Evolutionary conservation across 257 asterid genomes (phyloP).

Genomic region (Ilex asprella): DNA sequence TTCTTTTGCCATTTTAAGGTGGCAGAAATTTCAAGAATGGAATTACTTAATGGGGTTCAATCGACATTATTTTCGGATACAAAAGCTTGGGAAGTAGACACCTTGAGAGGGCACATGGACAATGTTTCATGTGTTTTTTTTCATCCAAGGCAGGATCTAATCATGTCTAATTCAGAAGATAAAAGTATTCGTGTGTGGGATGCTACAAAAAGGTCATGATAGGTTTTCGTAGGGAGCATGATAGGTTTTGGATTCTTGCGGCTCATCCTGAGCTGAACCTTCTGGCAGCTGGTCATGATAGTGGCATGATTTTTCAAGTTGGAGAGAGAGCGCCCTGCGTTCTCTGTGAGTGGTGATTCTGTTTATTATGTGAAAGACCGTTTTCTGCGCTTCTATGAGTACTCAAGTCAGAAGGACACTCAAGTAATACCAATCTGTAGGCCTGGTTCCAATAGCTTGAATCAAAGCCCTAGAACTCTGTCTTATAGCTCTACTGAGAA

Average conservation of each 20-base stretch:
- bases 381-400: slow-evolving; percentile 75
- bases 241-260: slow-evolving; percentile 94
- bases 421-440: slow-evolving; percentile 89
- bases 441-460: slow-evolving; percentile 79
- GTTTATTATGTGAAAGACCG: slow-evolving; percentile 81
- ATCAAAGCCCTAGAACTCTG: slow-evolving; percentile 81
- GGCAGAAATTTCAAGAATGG: not conserved
- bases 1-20: not conserved
- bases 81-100: slow-evolving; percentile 99
- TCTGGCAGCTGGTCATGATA: slow-evolving; percentile 98
- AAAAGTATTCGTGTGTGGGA: slow-evolving; percentile 98
- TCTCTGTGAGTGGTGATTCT: slow-evolving; percentile 74
- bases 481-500: slow-evolving; percentile 93
- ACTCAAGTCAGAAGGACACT: slow-evolving; percentile 75
- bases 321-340: slow-evolving; percentile 98
- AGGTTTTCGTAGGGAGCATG: slow-evolving; percentile 97
- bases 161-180: slow-evolving; percentile 95
- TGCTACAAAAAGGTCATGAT: slow-evolving; percentile 94
- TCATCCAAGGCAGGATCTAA: slow-evolving; percentile 86
- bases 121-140: slow-evolving; percentile 88
- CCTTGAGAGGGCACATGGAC: slow-evolving; percentile 96
- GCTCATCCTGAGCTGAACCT: slow-evolving; percentile 99
- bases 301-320: slow-evolving; percentile 96
- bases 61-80: slow-evolving; percentile 49
- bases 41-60: not conserved